Conservation (phyloP, 352 stramenopile species). For the Peronospora farinosa region DNA sequence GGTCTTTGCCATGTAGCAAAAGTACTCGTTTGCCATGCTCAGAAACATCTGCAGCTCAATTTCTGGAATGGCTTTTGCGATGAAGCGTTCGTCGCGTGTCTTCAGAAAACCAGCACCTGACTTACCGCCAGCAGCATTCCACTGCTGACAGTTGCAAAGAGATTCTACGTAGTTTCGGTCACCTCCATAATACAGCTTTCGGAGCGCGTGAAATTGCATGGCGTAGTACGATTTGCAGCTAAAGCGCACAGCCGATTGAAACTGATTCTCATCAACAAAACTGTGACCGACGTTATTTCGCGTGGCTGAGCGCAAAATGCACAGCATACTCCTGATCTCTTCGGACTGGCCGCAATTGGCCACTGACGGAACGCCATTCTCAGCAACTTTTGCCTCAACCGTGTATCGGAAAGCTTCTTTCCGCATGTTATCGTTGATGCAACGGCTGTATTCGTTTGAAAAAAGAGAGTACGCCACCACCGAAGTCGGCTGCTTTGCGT, state of each 20-base stretch:
- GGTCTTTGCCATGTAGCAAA: slow-evolving; percentile 85
- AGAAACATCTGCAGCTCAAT: slow-evolving; percentile 87
- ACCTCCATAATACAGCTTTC: slow-evolving; percentile 76
- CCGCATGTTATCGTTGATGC: slow-evolving; percentile 66
- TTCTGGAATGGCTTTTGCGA: slow-evolving; percentile 80
- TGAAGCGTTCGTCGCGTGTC: slow-evolving; percentile 82
- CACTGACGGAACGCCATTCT: slow-evolving; percentile 29
- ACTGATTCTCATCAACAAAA: slow-evolving; percentile 84
- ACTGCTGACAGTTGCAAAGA: slow-evolving; percentile 80
- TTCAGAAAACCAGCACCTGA: slow-evolving; percentile 82
- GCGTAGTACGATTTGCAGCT: slow-evolving; percentile 87
- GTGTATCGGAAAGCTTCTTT: slow-evolving; percentile 38
- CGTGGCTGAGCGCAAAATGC: slow-evolving; percentile 53
- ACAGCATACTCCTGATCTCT: slow-evolving; percentile 46
- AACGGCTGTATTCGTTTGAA: slow-evolving; percentile 74
- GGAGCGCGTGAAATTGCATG: slow-evolving; percentile 84
- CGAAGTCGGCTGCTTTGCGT: slow-evolving; percentile 73
- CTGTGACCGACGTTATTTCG: slow-evolving; percentile 81
- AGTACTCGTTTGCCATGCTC: slow-evolving; percentile 87
- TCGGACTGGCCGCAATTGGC: slow-evolving; percentile 23
- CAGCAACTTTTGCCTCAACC: slow-evolving; percentile 24
- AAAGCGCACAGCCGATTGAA: slow-evolving; percentile 73
- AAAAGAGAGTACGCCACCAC: slow-evolving; percentile 82
- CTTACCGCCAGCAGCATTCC: slow-evolving; percentile 81
- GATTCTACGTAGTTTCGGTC: slow-evolving; percentile 85